Evolutionary conservation across 148 eudicot genomes (phyloP).

Genomic region (Spergularia marina): DNA sequence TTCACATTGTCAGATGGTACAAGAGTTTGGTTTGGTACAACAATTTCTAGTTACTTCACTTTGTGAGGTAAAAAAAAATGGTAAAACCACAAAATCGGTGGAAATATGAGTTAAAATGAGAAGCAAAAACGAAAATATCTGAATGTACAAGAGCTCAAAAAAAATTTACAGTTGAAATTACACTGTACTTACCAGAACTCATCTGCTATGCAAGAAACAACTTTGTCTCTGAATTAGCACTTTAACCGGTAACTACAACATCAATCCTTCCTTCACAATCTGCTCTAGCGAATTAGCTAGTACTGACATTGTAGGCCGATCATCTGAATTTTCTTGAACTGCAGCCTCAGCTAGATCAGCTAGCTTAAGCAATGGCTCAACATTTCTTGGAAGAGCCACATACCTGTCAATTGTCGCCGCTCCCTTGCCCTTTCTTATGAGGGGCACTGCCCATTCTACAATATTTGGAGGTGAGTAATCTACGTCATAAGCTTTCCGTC

Average conservation of each 20-base stretch:
- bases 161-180: slow-evolving; percentile 46
- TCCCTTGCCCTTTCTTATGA: slow-evolving; percentile 61
- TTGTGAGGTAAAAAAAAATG: slow-evolving; percentile 26
- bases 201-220: background rate
- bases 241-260: slow-evolving; percentile 37
- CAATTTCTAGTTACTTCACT: slow-evolving; percentile 26
- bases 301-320: slow-evolving; percentile 64
- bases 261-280: slow-evolving; percentile 69
- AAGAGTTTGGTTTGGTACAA: slow-evolving; percentile 22
- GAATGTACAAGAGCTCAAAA: slow-evolving; percentile 42
- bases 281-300: slow-evolving; percentile 61
- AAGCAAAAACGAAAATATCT: slow-evolving; percentile 8
- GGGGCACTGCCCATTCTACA: slow-evolving; percentile 88
- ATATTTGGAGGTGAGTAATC: slow-evolving; percentile 73
- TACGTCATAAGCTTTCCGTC: slow-evolving; percentile 74
- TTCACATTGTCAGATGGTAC: slow-evolving; percentile 10
- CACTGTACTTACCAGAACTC: slow-evolving; percentile 31
- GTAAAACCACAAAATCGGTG: slow-evolving; percentile 10
- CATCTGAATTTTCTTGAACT: slow-evolving; percentile 57
- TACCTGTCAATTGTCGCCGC: slow-evolving; percentile 75
- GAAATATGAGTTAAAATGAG: background rate
- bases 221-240: background rate
- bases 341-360: slow-evolving; percentile 80
- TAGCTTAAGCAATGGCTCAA: slow-evolving; percentile 81
- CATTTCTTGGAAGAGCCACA: slow-evolving; percentile 82